These are phyloP conservation scores for Calonectria naviculata DNA, from an alignment of 2,329 filamentous ascomycete species.

Conservation along the genomic window DNA sequence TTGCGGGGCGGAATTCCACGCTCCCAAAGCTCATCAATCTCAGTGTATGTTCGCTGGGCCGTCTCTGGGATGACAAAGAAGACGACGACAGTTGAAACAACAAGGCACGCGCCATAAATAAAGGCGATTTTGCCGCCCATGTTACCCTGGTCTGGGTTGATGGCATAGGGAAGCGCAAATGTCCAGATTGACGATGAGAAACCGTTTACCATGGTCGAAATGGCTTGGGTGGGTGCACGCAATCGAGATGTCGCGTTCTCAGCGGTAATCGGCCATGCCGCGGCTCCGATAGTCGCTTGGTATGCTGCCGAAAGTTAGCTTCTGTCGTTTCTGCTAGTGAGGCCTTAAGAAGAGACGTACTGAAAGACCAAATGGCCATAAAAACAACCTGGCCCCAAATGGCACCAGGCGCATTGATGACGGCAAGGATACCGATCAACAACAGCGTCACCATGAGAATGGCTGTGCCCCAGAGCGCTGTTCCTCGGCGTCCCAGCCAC, in stretches of 20 bases:
- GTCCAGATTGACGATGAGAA: constrained; percentile 21
- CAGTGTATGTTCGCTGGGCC: constrained; percentile 31
- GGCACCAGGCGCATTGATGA: background rate
- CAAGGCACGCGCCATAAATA: constrained; percentile 47
- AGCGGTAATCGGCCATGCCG: constrained; percentile 6
- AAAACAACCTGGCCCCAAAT: constrained; percentile 8
- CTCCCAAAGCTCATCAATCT: constrained; percentile 37
- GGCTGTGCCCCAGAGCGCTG: constrained; percentile 3
- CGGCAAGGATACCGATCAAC: constrained; percentile 15
- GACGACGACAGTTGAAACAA: constrained; percentile 43
- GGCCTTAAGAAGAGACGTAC: background rate
- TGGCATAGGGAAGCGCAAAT: constrained; percentile 34
- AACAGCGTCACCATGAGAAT: background rate
- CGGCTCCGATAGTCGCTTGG: constrained; percentile 15
- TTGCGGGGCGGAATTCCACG: constrained; percentile 12
- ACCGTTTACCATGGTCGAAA: constrained; percentile 13
- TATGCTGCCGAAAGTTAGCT: constrained; percentile 2
- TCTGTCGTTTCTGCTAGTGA: background rate
- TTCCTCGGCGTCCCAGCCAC: constrained; percentile 12
- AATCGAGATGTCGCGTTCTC: constrained; percentile 10
- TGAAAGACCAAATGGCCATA: constrained; percentile 16
- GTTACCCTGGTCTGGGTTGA: constrained; percentile 41
- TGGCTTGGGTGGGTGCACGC: constrained; percentile 12
- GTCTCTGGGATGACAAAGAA: constrained; percentile 49
- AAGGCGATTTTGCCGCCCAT: constrained; percentile 51